These are phyloP conservation scores for Vitis cinerea DNA, from an alignment of 164 flowering plant species.

Conservation along the genomic window DNA sequence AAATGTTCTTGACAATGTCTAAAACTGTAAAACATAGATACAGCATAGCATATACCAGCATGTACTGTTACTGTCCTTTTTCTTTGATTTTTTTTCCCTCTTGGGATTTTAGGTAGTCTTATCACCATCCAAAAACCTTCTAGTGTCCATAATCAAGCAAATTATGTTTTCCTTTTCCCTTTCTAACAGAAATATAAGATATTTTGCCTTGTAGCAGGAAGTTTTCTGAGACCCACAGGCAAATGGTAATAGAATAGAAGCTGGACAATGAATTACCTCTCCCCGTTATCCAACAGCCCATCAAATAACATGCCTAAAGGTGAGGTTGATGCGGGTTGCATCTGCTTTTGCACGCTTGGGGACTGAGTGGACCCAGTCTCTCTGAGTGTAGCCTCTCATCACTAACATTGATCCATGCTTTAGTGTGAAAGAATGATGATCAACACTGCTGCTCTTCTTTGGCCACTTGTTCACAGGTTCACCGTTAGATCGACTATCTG, in stretches of 20 bases:
- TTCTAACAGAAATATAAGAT: background rate
- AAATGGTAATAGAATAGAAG: background rate
- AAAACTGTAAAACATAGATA: no score
- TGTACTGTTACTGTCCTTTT: no score
- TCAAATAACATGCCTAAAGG: conserved; percentile 67
- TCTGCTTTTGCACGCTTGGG: conserved; percentile 83
- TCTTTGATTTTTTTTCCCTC: no score
- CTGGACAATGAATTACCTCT: background rate
- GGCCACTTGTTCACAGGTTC: conserved; percentile 48
- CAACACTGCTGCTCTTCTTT: conserved; percentile 31
- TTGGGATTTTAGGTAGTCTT: no score
- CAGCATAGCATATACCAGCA: no score
- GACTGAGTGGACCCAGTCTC: conserved; percentile 88
- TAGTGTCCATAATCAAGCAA: background rate
- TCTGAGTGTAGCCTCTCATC: conserved; percentile 81
- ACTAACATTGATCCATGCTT: conserved; percentile 76
- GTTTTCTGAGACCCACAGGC: background rate
- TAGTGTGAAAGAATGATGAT: conserved; percentile 55
- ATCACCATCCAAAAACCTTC: no score
- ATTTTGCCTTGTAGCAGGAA: background rate
- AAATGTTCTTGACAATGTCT: no score
- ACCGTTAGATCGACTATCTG: conserved; percentile 29
- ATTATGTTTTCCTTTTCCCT: background rate
- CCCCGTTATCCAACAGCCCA: background rate
- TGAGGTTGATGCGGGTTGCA: conserved; percentile 77